Evolutionary conservation across 805 yeast genomes (phyloP).

Genomic region (Cyberlindnera euphorbiae): DNA sequence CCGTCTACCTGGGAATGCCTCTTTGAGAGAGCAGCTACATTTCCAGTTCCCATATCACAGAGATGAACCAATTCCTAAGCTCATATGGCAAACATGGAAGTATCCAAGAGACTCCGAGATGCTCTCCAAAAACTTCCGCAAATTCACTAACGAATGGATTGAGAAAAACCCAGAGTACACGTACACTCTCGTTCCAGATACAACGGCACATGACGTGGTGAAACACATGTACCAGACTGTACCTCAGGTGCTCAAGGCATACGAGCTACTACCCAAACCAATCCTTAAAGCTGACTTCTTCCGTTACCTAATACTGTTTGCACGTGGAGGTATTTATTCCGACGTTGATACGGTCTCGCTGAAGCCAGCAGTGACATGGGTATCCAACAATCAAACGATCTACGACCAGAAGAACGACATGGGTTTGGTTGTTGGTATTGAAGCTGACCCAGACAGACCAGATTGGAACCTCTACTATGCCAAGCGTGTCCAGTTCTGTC

Average conservation of each 20-base stretch:
- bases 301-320: constrained; percentile 78
- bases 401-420: constrained; percentile 31
- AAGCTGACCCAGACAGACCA: constrained; percentile 93
- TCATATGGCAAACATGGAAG: constrained; percentile 96
- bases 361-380: constrained; percentile 73
- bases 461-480: constrained; percentile 96
- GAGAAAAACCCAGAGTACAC: constrained; percentile 55
- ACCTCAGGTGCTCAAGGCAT: constrained; percentile 77
- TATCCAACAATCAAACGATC: constrained; percentile 39
- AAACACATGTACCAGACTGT: constrained; percentile 56
- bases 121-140: constrained; percentile 50
- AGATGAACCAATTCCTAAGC: constrained; percentile 59
- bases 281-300: constrained; percentile 92
- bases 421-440: constrained; percentile 86
- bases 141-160: constrained; percentile 60
- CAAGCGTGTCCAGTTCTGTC: constrained; percentile 89
- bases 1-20: constrained; percentile 10
- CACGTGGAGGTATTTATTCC: constrained; percentile 89
- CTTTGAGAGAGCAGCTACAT: constrained; percentile 54
- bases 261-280: constrained; percentile 66
- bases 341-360: constrained; percentile 84
- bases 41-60: constrained; percentile 74
- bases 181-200: constrained; percentile 73
- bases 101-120: constrained; percentile 48
- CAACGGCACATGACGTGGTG: constrained; percentile 51